Conservation (phyloP, 441 rosid species). For the Biscutella auriculata region DNA sequence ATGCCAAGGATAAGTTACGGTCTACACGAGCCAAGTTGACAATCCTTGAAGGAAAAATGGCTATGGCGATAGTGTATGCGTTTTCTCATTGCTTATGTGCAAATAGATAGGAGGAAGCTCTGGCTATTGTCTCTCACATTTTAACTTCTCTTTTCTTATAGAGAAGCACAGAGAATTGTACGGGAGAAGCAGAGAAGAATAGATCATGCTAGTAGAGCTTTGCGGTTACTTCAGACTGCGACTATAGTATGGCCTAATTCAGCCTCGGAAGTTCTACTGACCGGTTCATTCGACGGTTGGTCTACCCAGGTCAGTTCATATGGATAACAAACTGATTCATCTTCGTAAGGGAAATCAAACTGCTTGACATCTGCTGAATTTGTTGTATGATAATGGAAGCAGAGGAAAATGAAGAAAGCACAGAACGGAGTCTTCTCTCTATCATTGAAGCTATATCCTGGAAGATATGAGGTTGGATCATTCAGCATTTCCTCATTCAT, state of each 20-base stretch:
- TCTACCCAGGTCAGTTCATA: slow-evolving; percentile 47
- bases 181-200: slow-evolving; percentile 61
- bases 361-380: not conserved
- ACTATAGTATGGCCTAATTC: slow-evolving; percentile 74
- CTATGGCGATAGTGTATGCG: slow-evolving; percentile 57
- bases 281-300: slow-evolving; percentile 92
- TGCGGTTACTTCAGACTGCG: slow-evolving; percentile 47
- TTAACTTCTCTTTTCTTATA: slow-evolving; percentile 19
- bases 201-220: slow-evolving; percentile 53
- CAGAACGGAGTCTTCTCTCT: slow-evolving; percentile 47
- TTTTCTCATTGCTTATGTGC: not conserved
- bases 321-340: not conserved
- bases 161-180: slow-evolving; percentile 57
- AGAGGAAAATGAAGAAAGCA: slow-evolving; percentile 85
- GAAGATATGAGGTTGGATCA: slow-evolving; percentile 62
- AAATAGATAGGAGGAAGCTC: not conserved
- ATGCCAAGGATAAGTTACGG: slow-evolving; percentile 49
- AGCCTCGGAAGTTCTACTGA: slow-evolving; percentile 64
- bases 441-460: slow-evolving; percentile 60
- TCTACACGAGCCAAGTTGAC: slow-evolving; percentile 68
- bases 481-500: not conserved
- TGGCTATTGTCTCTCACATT: not conserved
- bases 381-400: slow-evolving; percentile 13
- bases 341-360: not conserved
- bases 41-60: slow-evolving; percentile 79